Conservation (phyloP, 2,329 filamentous ascomycete genomes). For the Fusarium abutilonis region DNA sequence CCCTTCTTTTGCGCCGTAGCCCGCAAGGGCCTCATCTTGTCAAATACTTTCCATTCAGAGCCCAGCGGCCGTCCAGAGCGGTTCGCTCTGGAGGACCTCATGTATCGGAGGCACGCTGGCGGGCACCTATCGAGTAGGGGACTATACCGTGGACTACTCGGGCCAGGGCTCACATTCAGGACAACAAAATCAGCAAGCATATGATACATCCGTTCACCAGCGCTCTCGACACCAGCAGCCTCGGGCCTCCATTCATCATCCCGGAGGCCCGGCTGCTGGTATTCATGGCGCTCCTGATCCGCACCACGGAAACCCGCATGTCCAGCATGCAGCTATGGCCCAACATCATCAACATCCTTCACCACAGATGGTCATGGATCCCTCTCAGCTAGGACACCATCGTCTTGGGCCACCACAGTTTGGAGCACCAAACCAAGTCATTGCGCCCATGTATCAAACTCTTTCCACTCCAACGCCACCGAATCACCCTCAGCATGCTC, state of each 20-base stretch:
- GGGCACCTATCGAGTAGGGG: conserved; percentile 76
- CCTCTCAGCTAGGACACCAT: conserved; percentile 62
- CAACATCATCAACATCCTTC: conserved; percentile 61
- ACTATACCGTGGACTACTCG: conserved; percentile 80
- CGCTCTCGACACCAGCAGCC: conserved; percentile 53
- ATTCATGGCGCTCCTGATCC: conserved; percentile 58
- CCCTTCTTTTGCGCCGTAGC: conserved; percentile 55
- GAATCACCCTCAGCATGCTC: conserved; percentile 45
- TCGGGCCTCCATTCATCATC: conserved; percentile 61
- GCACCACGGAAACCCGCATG: conserved; percentile 50
- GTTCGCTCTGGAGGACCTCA: conserved; percentile 80
- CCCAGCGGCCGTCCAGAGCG: conserved; percentile 77
- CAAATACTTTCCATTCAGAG: conserved; percentile 69
- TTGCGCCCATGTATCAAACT: conserved; percentile 63
- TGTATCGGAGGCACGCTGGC: conserved; percentile 77
- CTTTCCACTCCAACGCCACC: conserved; percentile 55
- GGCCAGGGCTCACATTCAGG: conserved; percentile 72
- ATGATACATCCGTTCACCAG: conserved; percentile 60
- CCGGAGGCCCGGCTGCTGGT: conserved; percentile 52
- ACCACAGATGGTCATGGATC: conserved; percentile 66
- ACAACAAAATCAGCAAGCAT: conserved; percentile 71
- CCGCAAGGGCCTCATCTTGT: conserved; percentile 63
- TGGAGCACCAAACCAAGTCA: conserved; percentile 59
- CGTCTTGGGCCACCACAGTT: conserved; percentile 66
- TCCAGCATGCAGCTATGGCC: conserved; percentile 50